phyloP scores from a whole-genome alignment of 257 asterid genomes.

The Coffea canephora region DNA sequence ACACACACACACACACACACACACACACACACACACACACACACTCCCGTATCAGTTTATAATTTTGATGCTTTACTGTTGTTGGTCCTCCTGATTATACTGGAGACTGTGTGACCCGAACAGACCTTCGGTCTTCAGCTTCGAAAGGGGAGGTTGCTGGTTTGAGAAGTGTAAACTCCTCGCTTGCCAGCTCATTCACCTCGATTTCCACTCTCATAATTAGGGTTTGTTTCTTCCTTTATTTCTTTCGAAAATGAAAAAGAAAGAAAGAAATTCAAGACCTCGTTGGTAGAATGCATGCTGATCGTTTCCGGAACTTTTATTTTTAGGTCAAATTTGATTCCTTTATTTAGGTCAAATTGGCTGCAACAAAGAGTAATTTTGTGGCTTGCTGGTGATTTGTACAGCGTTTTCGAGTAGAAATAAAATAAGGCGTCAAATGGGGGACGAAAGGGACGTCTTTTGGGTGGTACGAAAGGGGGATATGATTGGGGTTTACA shows the following conservation, averaged over 20 bases:
- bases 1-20: neutral
- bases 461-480: conserved; percentile 85
- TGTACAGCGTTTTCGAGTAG: neutral
- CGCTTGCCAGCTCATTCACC: neutral
- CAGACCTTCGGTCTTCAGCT: too few relatives aligned
- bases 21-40: too few relatives aligned
- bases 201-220: neutral
- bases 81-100: neutral
- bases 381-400: neutral
- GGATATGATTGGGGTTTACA: conserved; percentile 71
- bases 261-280: neutral
- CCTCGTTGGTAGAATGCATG: too few relatives aligned
- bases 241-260: neutral
- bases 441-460: conserved; percentile 89
- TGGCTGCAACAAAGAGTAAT: neutral
- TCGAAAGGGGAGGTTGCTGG: neutral
- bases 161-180: too few relatives aligned
- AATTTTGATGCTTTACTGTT: neutral
- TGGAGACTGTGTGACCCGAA: too few relatives aligned
- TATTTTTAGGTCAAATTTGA: neutral
- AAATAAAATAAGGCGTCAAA: conserved; percentile 14
- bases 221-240: neutral
- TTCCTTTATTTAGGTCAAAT: neutral
- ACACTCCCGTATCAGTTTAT: neutral
- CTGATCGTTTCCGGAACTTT: neutral